phyloP scores from a whole-genome alignment of 2,329 filamentous ascomycete species.

The Cladosporium halotolerans region DNA sequence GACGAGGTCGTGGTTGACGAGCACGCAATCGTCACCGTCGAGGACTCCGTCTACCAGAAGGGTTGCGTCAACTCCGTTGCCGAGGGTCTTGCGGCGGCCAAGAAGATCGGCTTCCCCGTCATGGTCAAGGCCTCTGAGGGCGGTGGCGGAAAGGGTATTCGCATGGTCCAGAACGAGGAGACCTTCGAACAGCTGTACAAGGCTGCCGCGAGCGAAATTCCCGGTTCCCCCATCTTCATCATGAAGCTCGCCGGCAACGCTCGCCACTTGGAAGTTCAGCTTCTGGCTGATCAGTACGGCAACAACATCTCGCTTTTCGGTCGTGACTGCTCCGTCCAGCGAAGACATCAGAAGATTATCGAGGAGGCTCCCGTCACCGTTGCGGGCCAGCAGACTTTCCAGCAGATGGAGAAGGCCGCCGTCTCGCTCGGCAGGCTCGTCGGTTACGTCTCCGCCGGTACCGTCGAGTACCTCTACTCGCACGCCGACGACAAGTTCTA shows the following conservation, averaged over 20 bases:
- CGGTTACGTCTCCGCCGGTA: slow-evolving; percentile 97
- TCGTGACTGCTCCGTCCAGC: slow-evolving; percentile 96
- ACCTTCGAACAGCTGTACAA: slow-evolving; percentile 85
- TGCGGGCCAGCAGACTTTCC: slow-evolving; percentile 81
- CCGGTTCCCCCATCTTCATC: slow-evolving; percentile 98
- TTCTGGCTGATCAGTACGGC: slow-evolving; percentile 96
- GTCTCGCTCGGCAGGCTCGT: slow-evolving; percentile 90
- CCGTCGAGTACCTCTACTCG: slow-evolving; percentile 98
- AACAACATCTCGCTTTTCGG: slow-evolving; percentile 99
- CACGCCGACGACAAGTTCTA: slow-evolving; percentile 98
- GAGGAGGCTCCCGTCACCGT: slow-evolving; percentile 98
- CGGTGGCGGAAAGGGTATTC: slow-evolving; percentile 98
- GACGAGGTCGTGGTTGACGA: slow-evolving; percentile 71
- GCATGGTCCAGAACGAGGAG: slow-evolving; percentile 81
- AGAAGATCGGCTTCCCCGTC: slow-evolving; percentile 92
- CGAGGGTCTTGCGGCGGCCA: slow-evolving; percentile 70
- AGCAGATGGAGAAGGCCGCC: slow-evolving; percentile 91
- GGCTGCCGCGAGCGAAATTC: slow-evolving; percentile 93
- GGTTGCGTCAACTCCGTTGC: slow-evolving; percentile 86
- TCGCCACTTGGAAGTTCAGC: slow-evolving; percentile 92
- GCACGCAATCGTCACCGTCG: slow-evolving; percentile 84
- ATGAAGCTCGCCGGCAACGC: slow-evolving; percentile 99
- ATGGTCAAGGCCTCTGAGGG: slow-evolving; percentile 99
- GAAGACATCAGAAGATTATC: slow-evolving; percentile 98
- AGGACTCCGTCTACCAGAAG: slow-evolving; percentile 76